Percentiles rank a stretch among this genome's conserved stretches.
Evolutionary conservation across 768 basidiomycete genomes (phyloP).

Genomic region (Tulasnella sp.): DNA sequence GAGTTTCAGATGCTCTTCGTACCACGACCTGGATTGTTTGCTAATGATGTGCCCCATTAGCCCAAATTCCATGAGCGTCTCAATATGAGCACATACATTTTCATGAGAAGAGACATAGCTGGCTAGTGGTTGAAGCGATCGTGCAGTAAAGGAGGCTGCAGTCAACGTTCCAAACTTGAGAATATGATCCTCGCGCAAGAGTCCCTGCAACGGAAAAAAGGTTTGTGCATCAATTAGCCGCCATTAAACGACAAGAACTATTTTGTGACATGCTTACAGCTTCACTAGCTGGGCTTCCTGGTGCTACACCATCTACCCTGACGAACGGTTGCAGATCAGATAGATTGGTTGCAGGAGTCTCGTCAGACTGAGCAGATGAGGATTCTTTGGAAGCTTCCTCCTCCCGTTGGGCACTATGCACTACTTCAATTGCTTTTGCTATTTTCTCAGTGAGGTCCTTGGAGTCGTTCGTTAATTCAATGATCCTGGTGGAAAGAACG

Average conservation of each 20-base stretch:
- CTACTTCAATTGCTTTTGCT: constrained; percentile 49
- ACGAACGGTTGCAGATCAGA: constrained; percentile 49
- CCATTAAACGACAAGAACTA: too few relatives aligned
- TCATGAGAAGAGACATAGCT: constrained; percentile 64
- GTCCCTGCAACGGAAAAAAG: constrained; percentile 36
- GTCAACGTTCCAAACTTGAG: constrained; percentile 59
- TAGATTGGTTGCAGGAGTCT: constrained; percentile 14
- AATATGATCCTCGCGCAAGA: constrained; percentile 56
- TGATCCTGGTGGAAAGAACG: constrained; percentile 30
- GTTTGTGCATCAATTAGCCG: background rate
- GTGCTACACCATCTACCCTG: constrained; percentile 66
- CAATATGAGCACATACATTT: constrained; percentile 41
- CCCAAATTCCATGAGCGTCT: background rate
- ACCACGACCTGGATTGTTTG: constrained; percentile 12
- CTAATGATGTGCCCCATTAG: constrained; percentile 17
- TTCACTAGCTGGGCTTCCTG: constrained; percentile 65
- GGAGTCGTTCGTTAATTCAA: constrained; percentile 70
- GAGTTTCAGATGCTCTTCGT: background rate
- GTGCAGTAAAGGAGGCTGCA: constrained; percentile 36
- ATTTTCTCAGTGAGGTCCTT: constrained; percentile 51
- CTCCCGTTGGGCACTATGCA: constrained; percentile 39
- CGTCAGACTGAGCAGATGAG: background rate
- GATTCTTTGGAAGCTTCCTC: background rate
- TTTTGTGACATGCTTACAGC: constrained; percentile 54
- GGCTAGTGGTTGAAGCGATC: constrained; percentile 52